Evolutionary conservation across 306 rosid species (phyloP).

Genomic region (Trifolium subterraneum): DNA sequence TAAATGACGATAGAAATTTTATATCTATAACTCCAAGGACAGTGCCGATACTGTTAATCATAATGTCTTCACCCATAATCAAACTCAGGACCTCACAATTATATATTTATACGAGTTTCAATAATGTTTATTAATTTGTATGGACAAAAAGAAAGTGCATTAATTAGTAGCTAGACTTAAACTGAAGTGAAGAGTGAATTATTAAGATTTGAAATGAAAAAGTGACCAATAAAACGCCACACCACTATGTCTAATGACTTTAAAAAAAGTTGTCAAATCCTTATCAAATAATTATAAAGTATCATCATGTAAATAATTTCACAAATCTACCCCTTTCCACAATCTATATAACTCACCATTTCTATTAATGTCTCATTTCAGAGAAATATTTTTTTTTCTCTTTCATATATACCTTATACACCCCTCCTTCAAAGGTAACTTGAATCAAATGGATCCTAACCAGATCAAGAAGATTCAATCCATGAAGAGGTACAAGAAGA

Average conservation of each 20-base stretch:
- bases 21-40: too few relatives aligned
- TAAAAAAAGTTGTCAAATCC: conserved; percentile 45
- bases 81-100: too few relatives aligned
- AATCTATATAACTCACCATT: conserved; percentile 40
- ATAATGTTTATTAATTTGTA: too few relatives aligned
- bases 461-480: conserved; percentile 55
- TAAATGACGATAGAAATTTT: too few relatives aligned
- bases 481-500: conserved; percentile 50
- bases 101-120: too few relatives aligned
- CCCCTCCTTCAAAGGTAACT: conserved; percentile 5
- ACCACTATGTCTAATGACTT: conserved; percentile 49
- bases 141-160: not conserved
- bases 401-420: not conserved
- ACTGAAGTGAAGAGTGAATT: conserved; percentile 19
- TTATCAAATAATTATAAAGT: conserved; percentile 44
- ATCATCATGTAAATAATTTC: conserved; percentile 44
- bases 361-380: conserved; percentile 40
- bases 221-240: conserved; percentile 52
- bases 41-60: too few relatives aligned
- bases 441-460: conserved; percentile 47
- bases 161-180: not conserved
- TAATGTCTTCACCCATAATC: too few relatives aligned
- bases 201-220: conserved; percentile 41
- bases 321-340: conserved; percentile 41
- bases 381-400: not conserved